A percentile compares a stretch with the other conserved stretches of the same genome.
Evolutionary conservation across 2,329 filamentous ascomycete species (phyloP).

Genomic region (Purpureocillium takamizusanense): DNA sequence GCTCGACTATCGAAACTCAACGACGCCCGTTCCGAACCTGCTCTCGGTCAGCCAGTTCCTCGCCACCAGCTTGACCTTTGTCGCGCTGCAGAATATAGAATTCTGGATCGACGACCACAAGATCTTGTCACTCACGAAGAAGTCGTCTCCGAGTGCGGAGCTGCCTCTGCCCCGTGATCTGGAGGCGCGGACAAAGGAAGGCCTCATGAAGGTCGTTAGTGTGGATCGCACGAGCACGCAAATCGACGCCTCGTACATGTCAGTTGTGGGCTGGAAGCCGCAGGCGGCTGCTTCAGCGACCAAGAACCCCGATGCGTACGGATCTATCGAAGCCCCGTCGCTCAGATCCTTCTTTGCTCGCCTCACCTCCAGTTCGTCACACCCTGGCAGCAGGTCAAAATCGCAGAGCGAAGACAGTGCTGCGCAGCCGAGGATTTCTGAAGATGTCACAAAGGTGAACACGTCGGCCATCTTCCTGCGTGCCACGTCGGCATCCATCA

Average conservation of each 20-base stretch:
- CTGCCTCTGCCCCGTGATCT: slow-evolving; percentile 70
- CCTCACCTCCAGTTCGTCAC: slow-evolving; percentile 51
- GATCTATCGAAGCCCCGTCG: slow-evolving; percentile 44
- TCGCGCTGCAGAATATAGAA: slow-evolving; percentile 78
- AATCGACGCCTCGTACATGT: slow-evolving; percentile 86
- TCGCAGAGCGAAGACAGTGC: slow-evolving; percentile 53
- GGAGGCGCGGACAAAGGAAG: slow-evolving; percentile 74
- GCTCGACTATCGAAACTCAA: slow-evolving; percentile 83
- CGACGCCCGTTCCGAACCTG: slow-evolving; percentile 77
- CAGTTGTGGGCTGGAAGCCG: slow-evolving; percentile 75
- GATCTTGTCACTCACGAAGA: slow-evolving; percentile 72
- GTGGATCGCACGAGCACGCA: slow-evolving; percentile 82
- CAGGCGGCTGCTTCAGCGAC: slow-evolving; percentile 26
- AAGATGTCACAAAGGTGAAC: slow-evolving; percentile 63
- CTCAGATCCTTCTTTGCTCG: slow-evolving; percentile 73
- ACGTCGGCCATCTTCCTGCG: slow-evolving; percentile 80
- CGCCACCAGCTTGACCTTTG: slow-evolving; percentile 91
- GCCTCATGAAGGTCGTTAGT: slow-evolving; percentile 75
- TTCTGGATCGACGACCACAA: slow-evolving; percentile 85
- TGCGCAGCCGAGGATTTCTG: slow-evolving; percentile 52
- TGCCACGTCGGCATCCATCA: slow-evolving; percentile 75
- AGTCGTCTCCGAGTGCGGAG: slow-evolving; percentile 66
- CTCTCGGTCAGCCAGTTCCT: slow-evolving; percentile 85
- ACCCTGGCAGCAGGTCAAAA: slow-evolving; percentile 41
- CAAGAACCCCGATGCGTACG: slow-evolving; percentile 40